phyloP scores from a whole-genome alignment of 1,139 yeast genomes.

The Candida mesenterica region DNA sequence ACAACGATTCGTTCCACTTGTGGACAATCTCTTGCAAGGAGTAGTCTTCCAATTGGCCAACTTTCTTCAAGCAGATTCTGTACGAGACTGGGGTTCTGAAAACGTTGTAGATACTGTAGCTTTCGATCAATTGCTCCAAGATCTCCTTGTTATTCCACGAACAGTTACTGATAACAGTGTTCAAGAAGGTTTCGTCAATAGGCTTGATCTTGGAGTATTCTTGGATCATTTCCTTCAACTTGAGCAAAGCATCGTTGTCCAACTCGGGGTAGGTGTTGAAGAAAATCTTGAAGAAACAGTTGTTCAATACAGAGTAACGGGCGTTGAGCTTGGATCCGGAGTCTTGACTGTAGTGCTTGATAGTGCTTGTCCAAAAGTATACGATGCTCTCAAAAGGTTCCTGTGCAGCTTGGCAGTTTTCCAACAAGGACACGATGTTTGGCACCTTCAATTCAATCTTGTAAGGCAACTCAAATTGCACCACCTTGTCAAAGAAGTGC shows the following conservation, averaged over 20 bases:
- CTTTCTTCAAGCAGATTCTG: slow-evolving; percentile 73
- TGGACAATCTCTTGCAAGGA: slow-evolving; percentile 53
- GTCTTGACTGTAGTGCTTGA: slow-evolving; percentile 51
- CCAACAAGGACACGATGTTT: slow-evolving; percentile 64
- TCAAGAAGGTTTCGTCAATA: slow-evolving; percentile 74
- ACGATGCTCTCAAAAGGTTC: slow-evolving; percentile 59
- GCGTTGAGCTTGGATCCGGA: slow-evolving; percentile 41
- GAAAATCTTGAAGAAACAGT: slow-evolving; percentile 65
- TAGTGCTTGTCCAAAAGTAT: slow-evolving; percentile 64
- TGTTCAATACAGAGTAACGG: slow-evolving; percentile 67
- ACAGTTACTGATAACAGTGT: slow-evolving; percentile 69
- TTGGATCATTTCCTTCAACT: slow-evolving; percentile 57
- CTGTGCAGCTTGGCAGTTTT: slow-evolving; percentile 58
- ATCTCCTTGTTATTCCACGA: slow-evolving; percentile 69
- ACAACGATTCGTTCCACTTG: slow-evolving; percentile 61
- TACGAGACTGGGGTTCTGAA: slow-evolving; percentile 68
- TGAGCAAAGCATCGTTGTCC: slow-evolving; percentile 54
- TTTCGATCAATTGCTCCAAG: slow-evolving; percentile 60
- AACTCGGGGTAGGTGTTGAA: slow-evolving; percentile 58
- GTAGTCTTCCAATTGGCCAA: slow-evolving; percentile 59
- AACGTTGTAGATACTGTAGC: slow-evolving; percentile 59
- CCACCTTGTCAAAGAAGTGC: slow-evolving; percentile 71
- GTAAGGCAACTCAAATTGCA: slow-evolving; percentile 68
- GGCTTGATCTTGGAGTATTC: slow-evolving; percentile 56
- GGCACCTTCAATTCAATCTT: slow-evolving; percentile 72